Percentiles rank a stretch among this genome's conserved stretches.
phyloP scores from a whole-genome alignment of 2,329 filamentous ascomycete genomes.

The Aschersonia sp. region DNA sequence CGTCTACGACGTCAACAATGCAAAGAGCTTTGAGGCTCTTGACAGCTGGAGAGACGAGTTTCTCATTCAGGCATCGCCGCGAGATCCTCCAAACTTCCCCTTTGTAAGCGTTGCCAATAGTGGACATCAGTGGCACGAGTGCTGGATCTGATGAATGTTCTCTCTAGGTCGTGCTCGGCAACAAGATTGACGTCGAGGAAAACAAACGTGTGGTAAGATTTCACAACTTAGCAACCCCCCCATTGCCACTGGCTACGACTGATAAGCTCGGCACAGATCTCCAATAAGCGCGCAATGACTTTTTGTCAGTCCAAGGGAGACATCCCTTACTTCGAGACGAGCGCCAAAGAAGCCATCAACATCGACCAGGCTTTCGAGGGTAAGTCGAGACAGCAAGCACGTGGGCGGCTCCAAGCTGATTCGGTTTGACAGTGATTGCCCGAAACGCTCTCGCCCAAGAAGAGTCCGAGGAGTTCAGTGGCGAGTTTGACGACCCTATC shows the following conservation, averaged over 20 bases:
- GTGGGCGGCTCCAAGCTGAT: neutral
- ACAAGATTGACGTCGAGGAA: conserved; percentile 98
- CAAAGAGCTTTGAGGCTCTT: conserved; percentile 96
- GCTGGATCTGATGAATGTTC: neutral
- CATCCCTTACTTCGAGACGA: conserved; percentile 98
- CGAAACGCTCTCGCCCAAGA: conserved; percentile 91
- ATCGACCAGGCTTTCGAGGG: conserved; percentile 72
- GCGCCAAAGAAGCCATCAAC: conserved; percentile 96
- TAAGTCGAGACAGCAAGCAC: conserved; percentile 16
- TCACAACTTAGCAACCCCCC: neutral
- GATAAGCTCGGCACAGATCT: conserved; percentile 45
- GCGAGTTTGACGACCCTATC: conserved; percentile 95
- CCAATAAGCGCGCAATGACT: conserved; percentile 87
- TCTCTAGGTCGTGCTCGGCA: conserved; percentile 74
- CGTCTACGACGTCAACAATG: conserved; percentile 97
- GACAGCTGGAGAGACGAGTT: conserved; percentile 99
- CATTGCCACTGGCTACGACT: neutral
- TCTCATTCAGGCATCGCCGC: conserved; percentile 87
- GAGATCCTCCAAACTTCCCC: conserved; percentile 93
- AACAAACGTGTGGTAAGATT: conserved; percentile 73
- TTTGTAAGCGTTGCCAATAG: conserved; percentile 50
- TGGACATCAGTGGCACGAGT: neutral
- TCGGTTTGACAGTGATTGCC: conserved; percentile 61
- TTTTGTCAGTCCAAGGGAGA: conserved; percentile 97
- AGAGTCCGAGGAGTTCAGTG: conserved; percentile 94